phyloP scores from a whole-genome alignment of 257 asterid genomes.

The Solanum ossicruentum region DNA sequence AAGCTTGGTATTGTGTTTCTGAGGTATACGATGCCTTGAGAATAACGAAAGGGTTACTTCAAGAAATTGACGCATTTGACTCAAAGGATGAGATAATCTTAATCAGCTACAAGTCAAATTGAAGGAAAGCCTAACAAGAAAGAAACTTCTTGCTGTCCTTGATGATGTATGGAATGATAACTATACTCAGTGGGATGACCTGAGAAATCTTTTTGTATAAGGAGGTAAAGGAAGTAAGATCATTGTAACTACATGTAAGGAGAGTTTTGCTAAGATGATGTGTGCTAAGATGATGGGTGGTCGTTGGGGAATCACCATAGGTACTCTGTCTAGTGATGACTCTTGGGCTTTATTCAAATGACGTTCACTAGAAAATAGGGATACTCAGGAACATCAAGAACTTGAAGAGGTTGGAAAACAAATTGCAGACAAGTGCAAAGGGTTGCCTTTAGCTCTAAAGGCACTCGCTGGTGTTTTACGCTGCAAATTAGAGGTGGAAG shows the following conservation, averaged over 20 bases:
- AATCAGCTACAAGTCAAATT: no score
- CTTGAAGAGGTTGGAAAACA: neutral
- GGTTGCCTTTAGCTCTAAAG: neutral
- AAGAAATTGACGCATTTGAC: no score
- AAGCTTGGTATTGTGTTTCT: conserved; percentile 47
- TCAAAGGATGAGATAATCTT: no score
- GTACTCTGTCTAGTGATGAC: neutral
- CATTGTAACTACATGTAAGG: conserved; percentile 43
- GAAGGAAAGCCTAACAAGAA: no score
- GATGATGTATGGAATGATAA: no score
- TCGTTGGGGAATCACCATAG: neutral
- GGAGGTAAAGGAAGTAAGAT: conserved; percentile 26
- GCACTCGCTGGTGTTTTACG: neutral
- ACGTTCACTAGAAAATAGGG: neutral
- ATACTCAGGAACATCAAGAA: neutral
- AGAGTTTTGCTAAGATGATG: conserved; percentile 17
- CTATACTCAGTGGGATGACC: no score
- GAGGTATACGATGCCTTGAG: conserved; percentile 7
- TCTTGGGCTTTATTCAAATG: neutral
- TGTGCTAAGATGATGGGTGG: conserved; percentile 4
- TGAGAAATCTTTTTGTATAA: no score
- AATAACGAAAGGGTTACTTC: no score
- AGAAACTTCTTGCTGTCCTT: no score
- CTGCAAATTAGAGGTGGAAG: neutral
- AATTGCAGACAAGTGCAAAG: neutral